Evolutionary conservation across 2,329 filamentous ascomycete genomes (phyloP), one percentile per base, ranked within the genome.

Genomic region (Dactylellina leptospora): DNA sequence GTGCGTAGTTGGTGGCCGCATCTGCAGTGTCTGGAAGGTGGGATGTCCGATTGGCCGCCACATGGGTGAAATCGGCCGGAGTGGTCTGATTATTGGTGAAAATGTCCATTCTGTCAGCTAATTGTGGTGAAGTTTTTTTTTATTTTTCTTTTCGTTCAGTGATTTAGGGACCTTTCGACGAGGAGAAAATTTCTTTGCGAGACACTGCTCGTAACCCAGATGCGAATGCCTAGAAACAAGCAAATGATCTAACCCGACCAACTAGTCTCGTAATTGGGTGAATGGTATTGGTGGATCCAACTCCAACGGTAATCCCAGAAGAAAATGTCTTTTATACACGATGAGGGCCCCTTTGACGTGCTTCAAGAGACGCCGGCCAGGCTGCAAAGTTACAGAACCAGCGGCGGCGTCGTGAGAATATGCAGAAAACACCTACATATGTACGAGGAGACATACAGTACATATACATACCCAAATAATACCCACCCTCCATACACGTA

Each of bases 311-410:
- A 45, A 45, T 45, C 40, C 40, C 40, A n/a, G 40, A 11, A 18
- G 20, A 45, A 36, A 38, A 22, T 30, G 36, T 33, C 10, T 20
- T 20, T 44, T 56, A 36, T 51, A 33, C 27, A 36, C 18, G 40
- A 36, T 23, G 20, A 30, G n/a, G n/a, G 25, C 27, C 13, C 4
- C n/a, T 55, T 55, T 6, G 51, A 58, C 45, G 11, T 25, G 22
- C 23, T 56, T 55, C 28, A 13, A 30, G 48, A 55, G 50, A 42
- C 20, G 30, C 50, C 38, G 42, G 50, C 16, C 48, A 45, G 59
- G 59, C 48, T 36, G 48, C 59, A 54, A n/a, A 54, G 48, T 54
- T 27, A 45, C 50, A 50, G 44, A 55, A 54, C 20, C 40, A n/a
- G n/a, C n/a, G n/a, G n/a, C n/a, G n/a, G n/a, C n/a, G n/a, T n/a